Conservation (phyloP, 768 basidiomycete species). For the Suillus occidentalis region DNA sequence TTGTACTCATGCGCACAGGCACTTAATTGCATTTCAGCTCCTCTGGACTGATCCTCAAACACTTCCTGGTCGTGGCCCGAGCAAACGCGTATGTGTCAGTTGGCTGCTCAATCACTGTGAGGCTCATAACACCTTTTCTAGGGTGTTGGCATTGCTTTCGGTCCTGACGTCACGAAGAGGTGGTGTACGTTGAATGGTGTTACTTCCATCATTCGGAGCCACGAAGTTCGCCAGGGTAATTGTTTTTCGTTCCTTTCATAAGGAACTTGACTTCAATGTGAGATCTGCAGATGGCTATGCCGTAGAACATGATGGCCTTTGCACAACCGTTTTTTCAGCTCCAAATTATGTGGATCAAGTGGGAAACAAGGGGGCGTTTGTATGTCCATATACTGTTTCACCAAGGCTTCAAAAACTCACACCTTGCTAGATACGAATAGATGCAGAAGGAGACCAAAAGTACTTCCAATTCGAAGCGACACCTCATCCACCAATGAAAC, state of each 20-base stretch:
- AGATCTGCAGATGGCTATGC: conserved; percentile 77
- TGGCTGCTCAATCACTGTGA: neutral
- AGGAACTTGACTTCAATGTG: conserved; percentile 6
- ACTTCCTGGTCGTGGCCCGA: conserved; percentile 85
- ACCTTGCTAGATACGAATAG: conserved; percentile 69
- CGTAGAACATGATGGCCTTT: conserved; percentile 91
- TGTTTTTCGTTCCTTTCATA: conserved; percentile 11
- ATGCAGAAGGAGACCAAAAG: conserved; percentile 67
- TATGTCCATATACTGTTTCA: conserved; percentile 38
- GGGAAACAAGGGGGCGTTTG: conserved; percentile 91
- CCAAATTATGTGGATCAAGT: conserved; percentile 94
- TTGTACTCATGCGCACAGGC: neutral
- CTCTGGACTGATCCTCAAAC: conserved; percentile 98
- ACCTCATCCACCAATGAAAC: conserved; percentile 86
- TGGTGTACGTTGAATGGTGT: conserved; percentile 90
- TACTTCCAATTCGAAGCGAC: conserved; percentile 85
- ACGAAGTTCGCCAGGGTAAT: conserved; percentile 92
- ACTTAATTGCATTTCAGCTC: conserved; percentile 45
- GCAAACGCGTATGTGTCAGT: conserved; percentile 73
- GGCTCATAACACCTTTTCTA: conserved; percentile 31
- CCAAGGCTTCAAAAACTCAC: conserved; percentile 9
- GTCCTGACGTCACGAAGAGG: conserved; percentile 86
- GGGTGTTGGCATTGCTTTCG: conserved; percentile 96
- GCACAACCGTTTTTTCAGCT: conserved; percentile 94
- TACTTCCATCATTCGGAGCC: conserved; percentile 88